Evolutionary conservation across 1,284 basidiomycete species (phyloP).

Genomic region (Dichomitus squalens): DNA sequence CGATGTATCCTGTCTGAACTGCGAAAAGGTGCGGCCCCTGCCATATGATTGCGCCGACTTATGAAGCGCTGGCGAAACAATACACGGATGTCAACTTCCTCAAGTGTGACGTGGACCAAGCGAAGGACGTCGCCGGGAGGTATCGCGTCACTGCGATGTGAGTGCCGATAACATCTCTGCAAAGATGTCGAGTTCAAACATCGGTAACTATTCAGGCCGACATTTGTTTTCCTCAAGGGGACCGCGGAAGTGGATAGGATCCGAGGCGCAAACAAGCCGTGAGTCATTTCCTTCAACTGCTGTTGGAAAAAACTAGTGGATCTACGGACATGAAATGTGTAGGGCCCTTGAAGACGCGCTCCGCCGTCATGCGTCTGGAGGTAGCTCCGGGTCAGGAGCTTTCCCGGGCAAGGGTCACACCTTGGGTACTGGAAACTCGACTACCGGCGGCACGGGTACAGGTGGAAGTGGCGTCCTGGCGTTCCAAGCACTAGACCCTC

Average conservation of each 20-base stretch:
- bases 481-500: conserved; percentile 58
- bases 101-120: conserved; percentile 79
- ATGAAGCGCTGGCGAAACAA: conserved; percentile 66
- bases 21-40: conserved; percentile 76
- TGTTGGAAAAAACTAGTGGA: background rate
- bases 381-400: conserved; percentile 35
- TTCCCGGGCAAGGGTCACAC: conserved; percentile 77
- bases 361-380: conserved; percentile 46
- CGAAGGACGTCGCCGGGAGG: conserved; percentile 58
- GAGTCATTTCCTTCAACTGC: conserved; percentile 27
- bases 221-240: conserved; percentile 77
- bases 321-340: background rate
- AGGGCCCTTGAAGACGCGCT: conserved; percentile 64
- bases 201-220: conserved; percentile 55
- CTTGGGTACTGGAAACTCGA: conserved; percentile 49
- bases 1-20: background rate
- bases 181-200: background rate
- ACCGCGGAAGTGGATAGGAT: conserved; percentile 66
- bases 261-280: conserved; percentile 68
- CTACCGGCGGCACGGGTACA: conserved; percentile 31
- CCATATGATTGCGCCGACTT: conserved; percentile 75
- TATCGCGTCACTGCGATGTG: conserved; percentile 73
- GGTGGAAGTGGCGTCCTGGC: conserved; percentile 38
- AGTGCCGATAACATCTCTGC: conserved; percentile 22
- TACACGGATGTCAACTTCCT: conserved; percentile 73